phyloP scores from a whole-genome alignment of 345 rosid species.

The Citrus maxima region DNA sequence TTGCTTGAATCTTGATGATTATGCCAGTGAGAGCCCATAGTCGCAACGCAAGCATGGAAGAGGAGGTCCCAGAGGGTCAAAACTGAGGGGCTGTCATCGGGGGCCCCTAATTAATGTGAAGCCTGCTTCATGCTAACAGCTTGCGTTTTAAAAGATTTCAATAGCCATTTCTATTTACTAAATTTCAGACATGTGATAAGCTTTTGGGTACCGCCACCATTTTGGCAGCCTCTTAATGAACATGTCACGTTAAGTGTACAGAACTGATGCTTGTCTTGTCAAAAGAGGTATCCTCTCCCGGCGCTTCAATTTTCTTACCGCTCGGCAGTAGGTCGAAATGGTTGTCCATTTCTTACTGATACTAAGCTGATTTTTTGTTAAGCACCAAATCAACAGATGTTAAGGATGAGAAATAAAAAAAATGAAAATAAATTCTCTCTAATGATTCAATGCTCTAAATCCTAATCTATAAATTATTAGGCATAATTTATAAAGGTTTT shows the following conservation, averaged over 20 bases:
- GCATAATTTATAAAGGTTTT: too few relatives aligned
- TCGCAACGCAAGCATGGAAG: neutral
- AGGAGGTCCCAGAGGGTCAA: conserved; percentile 4
- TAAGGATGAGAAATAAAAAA: too few relatives aligned
- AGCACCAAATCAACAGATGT: too few relatives aligned
- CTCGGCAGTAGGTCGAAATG: too few relatives aligned
- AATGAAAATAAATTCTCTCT: too few relatives aligned
- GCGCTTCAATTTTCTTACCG: too few relatives aligned
- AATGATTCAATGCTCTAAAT: too few relatives aligned
- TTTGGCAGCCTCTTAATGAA: conserved; percentile 4
- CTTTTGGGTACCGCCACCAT: neutral
- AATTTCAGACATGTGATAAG: conserved; percentile 3
- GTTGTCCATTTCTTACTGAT: too few relatives aligned
- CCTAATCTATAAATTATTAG: too few relatives aligned
- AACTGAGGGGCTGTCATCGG: neutral
- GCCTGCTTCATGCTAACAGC: neutral
- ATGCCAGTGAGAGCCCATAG: neutral
- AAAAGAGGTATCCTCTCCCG: neutral
- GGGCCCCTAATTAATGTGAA: conserved; percentile 1
- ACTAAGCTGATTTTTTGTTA: too few relatives aligned
- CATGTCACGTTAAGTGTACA: neutral
- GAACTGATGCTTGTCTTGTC: conserved; percentile 5
- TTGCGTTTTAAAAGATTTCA: neutral
- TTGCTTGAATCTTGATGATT: neutral
- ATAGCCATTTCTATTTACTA: neutral